Base-by-base conservation (phyloP, 352 stramenopile species). In the Pythium sukuiense region DNA sequence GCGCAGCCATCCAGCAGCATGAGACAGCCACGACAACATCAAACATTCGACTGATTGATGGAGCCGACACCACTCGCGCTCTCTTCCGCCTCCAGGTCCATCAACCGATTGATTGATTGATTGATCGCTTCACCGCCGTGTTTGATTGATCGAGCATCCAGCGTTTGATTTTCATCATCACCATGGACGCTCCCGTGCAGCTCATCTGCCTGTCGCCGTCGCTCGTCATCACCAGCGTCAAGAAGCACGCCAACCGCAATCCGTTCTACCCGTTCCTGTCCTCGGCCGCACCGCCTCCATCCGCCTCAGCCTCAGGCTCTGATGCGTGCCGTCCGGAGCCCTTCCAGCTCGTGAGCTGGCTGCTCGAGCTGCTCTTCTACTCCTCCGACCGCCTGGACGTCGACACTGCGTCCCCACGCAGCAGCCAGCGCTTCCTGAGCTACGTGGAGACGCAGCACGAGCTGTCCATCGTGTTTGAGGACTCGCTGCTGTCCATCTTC, bases 371-470 rank as follows among this genome's bases (percentile, higher is more conserved):
- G 59, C 62, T 89, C 29, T 87, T 89, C 64, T 89, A 84, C 68
- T 58, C 72, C 41, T 69, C 66, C 2, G 57, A 69, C 30, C 54
- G 32, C 11, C n/a, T 60, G 7, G 20, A 46, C 46, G 18, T 18
- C 13, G 9, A 37, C 58, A 35, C 53, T 30, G 11, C 39, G 24
- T 1, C 35, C 1, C 50, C 56, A 14, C 46, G 45, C 45, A 30
- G 45, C 45, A 52, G 45, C 45, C 45, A 56, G 52, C 76, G 76
- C 9, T 88, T 90, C 59, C 63, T 90, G 24, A 90, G 81, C 65
- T 87, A 83, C 64, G 79, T 86, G 20, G 77, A 90, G 72, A 87
- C 79, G 24, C 76, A 85, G 53, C 77, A 90, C 63, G 81, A 90
- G 62, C 52, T 90, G 20, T 88, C 79, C 32, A 71, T 89, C n/a